Conservation (phyloP, 768 basidiomycete species). For the Boletellus ananiceps region DNA sequence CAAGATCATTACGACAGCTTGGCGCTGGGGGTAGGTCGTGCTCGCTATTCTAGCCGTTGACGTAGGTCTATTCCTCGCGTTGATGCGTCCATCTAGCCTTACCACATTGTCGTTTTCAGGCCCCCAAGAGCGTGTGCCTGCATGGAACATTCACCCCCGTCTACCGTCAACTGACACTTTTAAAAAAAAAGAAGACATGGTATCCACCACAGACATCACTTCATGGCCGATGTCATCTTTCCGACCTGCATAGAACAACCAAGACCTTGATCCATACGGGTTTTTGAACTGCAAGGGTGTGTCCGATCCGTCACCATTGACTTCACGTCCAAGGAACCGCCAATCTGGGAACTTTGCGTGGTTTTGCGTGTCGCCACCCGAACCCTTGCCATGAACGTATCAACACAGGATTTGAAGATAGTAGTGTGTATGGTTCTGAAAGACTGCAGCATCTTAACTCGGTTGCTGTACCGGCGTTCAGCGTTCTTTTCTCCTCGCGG, state of each 20-base stretch:
- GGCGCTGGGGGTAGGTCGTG: conserved; percentile 36
- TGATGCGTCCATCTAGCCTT: neutral
- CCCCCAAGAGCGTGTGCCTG: conserved; percentile 29
- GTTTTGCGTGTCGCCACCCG: conserved; percentile 44
- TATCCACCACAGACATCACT: conserved; percentile 23
- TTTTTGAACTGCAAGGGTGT: conserved; percentile 16
- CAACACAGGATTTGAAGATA: conserved; percentile 41
- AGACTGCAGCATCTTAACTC: conserved; percentile 24
- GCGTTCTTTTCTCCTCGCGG: neutral
- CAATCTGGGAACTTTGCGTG: conserved; percentile 42
- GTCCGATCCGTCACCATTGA: neutral
- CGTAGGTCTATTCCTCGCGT: neutral
- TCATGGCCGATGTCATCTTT: conserved; percentile 29
- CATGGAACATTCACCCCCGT: conserved; percentile 31
- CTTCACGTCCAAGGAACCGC: neutral
- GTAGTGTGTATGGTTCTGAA: conserved; percentile 38
- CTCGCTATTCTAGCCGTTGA: conserved; percentile 32
- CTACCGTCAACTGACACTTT: neutral
- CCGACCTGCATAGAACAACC: conserved; percentile 26
- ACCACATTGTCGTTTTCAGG: conserved; percentile 3
- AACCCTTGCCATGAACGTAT: conserved; percentile 38
- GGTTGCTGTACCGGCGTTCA: no score
- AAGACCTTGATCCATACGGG: conserved; percentile 31
- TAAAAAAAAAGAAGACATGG: conserved; percentile 33
- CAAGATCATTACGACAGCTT: conserved; percentile 38